Evolutionary conservation across 768 basidiomycete genomes (phyloP), one percentile per base, ranked within the genome.

Genomic region (Trametes cubensis): DNA sequence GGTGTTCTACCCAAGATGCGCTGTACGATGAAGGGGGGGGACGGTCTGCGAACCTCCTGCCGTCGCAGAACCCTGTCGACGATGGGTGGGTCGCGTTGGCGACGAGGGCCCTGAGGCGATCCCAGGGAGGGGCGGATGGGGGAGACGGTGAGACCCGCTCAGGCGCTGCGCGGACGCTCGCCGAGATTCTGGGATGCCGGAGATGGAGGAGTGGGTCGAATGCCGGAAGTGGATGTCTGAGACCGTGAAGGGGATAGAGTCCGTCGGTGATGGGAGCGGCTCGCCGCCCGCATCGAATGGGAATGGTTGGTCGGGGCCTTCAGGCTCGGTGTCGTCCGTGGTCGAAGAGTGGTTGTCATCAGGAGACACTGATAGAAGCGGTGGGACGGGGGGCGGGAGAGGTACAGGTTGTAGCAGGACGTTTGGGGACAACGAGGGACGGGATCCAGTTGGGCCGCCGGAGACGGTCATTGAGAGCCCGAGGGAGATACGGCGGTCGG

Each of bases 211-310:
- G 23, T 72, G 69, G 8, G 69, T 66, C 25, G 72, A 73, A 61
- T 74, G 72, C 41, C 75, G 70, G 71, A 76, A 76, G 65, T 75
- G 72, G 52, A 76, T 75, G 60, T 76, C 75, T 13, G 73, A 74
- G 42, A 76, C 71, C 21, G 74, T 73, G 53, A 72, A 61, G 0
- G 75, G 74, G 52, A 76, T 64, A 30, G 74, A 75, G 40, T 76
- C 75, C 1, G 75, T 74, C 20, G 75, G 75, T 4, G 75, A 76
- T 13, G 68, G 69, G 15, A 70, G 69, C 13, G 53, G 63, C 21
- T 55, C 47, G 38, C 66, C 63, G 25, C 63, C 47, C 21, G 68
- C 67, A 28, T 68, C 68, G 50, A 64, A 69, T 2, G 57, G 61
- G 62, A 34, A 64, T 30, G 44, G 51, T 53, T 55, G 60, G 23